Evolutionary conservation across 306 rosid species (phyloP).

Genomic region (Neltuma alba): DNA sequence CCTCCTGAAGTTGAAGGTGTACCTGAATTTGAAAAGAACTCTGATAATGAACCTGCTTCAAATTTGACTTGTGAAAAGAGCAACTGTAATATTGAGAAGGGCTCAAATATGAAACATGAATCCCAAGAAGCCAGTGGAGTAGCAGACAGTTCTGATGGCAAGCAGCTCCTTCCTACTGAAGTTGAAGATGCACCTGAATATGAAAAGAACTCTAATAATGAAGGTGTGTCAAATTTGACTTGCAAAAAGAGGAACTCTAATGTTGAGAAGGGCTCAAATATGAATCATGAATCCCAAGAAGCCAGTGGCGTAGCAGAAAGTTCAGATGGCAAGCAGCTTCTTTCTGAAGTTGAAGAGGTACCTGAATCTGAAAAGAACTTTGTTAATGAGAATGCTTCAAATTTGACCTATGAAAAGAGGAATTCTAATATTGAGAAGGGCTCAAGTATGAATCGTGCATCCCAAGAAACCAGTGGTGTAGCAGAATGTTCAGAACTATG

Average conservation of each 20-base stretch:
- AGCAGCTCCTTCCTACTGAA: constrained; percentile 7
- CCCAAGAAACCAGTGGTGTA: neutral
- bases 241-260: neutral
- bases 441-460: constrained; percentile 1
- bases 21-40: neutral
- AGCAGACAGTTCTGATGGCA: no score
- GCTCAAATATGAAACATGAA: no score
- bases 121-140: no score
- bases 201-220: neutral
- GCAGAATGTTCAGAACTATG: constrained; percentile 14
- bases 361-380: no score
- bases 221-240: constrained; percentile 15
- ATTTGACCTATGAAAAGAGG: constrained; percentile 15
- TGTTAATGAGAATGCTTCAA: no score
- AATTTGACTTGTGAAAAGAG: no score
- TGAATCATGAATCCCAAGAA: neutral
- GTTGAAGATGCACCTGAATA: constrained; percentile 6
- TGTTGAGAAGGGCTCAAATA: constrained; percentile 2
- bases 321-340: neutral
- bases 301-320: constrained; percentile 8
- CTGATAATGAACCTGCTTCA: constrained; percentile 18
- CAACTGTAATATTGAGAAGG: no score
- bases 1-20: constrained; percentile 16
- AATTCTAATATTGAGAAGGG: neutral
- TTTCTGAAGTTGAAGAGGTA: no score